A percentile compares a stretch with the other conserved stretches of the same genome.
Evolutionary conservation across 2,329 filamentous ascomycete genomes (phyloP).

Genomic region (Exutisphaerella laricina): DNA sequence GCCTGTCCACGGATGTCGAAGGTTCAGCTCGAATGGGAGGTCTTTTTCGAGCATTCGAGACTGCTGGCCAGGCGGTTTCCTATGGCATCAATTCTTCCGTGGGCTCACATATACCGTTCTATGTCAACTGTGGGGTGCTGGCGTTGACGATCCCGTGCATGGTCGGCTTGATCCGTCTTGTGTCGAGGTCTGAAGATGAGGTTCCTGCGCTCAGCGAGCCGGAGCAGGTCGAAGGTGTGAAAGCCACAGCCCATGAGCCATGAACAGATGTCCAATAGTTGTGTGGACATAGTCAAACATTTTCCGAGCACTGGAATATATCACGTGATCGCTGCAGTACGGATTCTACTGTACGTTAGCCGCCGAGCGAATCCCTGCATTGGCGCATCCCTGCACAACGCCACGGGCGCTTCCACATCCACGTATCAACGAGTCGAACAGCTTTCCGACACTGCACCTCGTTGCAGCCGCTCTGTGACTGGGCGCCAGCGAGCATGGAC

Average conservation of each 20-base stretch:
- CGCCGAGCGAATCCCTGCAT: too few relatives aligned
- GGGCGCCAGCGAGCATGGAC: too few relatives aligned
- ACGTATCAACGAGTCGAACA: too few relatives aligned
- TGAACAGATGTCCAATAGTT: too few relatives aligned
- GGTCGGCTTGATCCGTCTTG: conserved; percentile 17
- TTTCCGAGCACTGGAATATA: too few relatives aligned
- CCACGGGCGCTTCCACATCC: too few relatives aligned
- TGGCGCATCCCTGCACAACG: too few relatives aligned
- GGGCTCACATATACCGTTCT: conserved; percentile 12
- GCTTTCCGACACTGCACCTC: too few relatives aligned
- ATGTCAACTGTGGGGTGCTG: conserved; percentile 18
- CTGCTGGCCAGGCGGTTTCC: conserved; percentile 42
- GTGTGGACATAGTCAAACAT: too few relatives aligned
- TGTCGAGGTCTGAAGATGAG: conserved; percentile 8
- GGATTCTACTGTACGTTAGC: too few relatives aligned
- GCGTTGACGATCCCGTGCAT: conserved; percentile 18
- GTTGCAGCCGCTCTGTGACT: too few relatives aligned
- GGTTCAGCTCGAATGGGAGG: conserved; percentile 30
- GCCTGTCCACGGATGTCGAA: conserved; percentile 34
- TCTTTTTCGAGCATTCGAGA: conserved; percentile 34
- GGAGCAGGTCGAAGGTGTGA: background rate
- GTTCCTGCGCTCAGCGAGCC: background rate
- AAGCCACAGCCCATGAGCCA: background rate
- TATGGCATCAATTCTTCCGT: conserved; percentile 22
- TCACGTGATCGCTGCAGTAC: too few relatives aligned